Evolutionary conservation across 2,329 filamentous ascomycete species (phyloP), one percentile per base, ranked within the genome.

Genomic region (Oidium heveae): DNA sequence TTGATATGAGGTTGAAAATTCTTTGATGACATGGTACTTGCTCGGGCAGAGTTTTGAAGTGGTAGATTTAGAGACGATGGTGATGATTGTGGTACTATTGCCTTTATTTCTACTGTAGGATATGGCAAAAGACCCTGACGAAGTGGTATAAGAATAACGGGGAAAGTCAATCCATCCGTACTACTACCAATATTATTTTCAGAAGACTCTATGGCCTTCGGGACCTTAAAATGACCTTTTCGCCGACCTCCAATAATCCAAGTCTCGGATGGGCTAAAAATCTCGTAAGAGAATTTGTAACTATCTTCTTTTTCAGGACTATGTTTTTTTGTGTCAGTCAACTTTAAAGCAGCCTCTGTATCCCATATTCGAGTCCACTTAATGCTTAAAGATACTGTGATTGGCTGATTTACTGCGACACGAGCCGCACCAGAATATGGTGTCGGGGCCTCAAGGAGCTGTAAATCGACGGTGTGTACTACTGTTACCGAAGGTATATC

Each of bases 171-270:
- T 18, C 56, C 74, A 55, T 74, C 68, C 10, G 55, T 57, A 0
- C 70, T 73, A 16, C 70, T 66, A 18, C n/a, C 8, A 44, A 22
- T 13, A 9, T 20, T 52, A 28, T 22, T 32, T 50, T 50, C 46
- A 16, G 15, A 18, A 28, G 24, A 33, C 7, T 70, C 71, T 8
- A 70, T 71, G 32, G 66, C 65, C 4, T 65, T 66, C 0, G 76
- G 72, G 33, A 81, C 77, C 7, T 74, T 74, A 62, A 94, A 93
- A 63, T 86, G 84, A 0, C 82, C 84, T 59, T 85, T 83, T 52
- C 84, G 75, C 46, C 82, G 78, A 0, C 88, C 89, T 22, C 86
- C 88, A 2, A 96, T 70, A 1, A 95, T 75, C 89, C 89, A 96
- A 0, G 77, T 74, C 41, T 89, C 86, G 1, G 75, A 69, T 16